Evolutionary conservation across 805 yeast species (phyloP), one percentile per base, ranked within the genome.

Genomic region (Wickerhamomyces alni): DNA sequence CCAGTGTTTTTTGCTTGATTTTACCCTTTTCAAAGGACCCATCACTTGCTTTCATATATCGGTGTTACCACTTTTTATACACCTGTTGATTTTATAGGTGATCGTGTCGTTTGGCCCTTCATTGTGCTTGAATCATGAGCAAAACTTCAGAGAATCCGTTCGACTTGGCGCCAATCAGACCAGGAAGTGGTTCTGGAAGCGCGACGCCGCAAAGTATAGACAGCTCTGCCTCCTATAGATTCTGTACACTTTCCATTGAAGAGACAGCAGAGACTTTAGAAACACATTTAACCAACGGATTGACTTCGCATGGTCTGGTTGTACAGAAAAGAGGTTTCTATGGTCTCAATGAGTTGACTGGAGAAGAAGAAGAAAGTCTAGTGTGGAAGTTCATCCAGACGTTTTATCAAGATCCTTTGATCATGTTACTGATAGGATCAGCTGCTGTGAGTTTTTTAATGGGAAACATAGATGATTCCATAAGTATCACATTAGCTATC

Each of bases 391-490:
- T 93, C 52, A 37, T 87, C 9, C 69, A 81, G 43, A 87, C 82
- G 40, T 93, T 93, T 55, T 80, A 86, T 53, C 89, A 85, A 51
- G 96, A 93, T 63, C 97, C 96, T 18, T 70, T 93, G 64, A 91
- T 93, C 48, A 67, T 93, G 50, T 67, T 93, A 42, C 71, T 93
- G 52, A 85, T 89, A 30, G 97, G 93, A 0, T 87, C 97, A 1
- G 97, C 99, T 0, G 75, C 74, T 2, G 71, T 93, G 27, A 81
- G 94, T 46, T 85, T 91, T 50, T 62, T 86, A 52, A 87, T 93
- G 94, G 96, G 96, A n/a, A 93, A 93, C 63, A 77, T 79, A 25
- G 97, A 93, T 58, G 99, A 93, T 61, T 95, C 98, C 2, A 67
- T 93, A n/a, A 81, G 93, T 49, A 93, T 93, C 51, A 82, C 97